phyloP scores from a whole-genome alignment of 148 eudicot species.

The Vaccinium macrocarpon region DNA sequence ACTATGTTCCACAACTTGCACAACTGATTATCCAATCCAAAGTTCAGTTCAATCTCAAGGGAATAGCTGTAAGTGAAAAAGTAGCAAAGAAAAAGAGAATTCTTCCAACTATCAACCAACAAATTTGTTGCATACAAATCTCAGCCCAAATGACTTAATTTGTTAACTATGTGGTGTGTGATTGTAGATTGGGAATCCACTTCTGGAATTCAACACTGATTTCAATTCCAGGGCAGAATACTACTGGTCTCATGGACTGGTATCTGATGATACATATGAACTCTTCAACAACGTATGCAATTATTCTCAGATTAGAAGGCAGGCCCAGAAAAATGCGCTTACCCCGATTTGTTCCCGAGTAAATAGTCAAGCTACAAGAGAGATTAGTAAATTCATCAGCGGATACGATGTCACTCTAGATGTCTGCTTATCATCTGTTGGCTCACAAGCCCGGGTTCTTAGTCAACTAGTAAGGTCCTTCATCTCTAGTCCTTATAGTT shows the following conservation, averaged over 20 bases:
- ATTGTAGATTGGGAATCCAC: conserved; percentile 78
- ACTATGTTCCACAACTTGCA: conserved; percentile 86
- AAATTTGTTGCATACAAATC: neutral
- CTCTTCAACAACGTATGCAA: conserved; percentile 47
- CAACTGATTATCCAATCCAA: conserved; percentile 41
- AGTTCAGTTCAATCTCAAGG: conserved; percentile 60
- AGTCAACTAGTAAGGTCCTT: conserved; percentile 29
- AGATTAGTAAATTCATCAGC: conserved; percentile 46
- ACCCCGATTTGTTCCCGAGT: conserved; percentile 52
- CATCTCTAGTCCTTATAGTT: neutral
- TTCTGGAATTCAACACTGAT: conserved; percentile 68
- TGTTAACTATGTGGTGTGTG: neutral
- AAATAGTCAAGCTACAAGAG: conserved; percentile 20
- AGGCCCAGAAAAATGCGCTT: conserved; percentile 24
- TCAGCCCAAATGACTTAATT: neutral
- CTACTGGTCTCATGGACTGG: conserved; percentile 73
- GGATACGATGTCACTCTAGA: conserved; percentile 62
- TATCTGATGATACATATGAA: conserved; percentile 61
- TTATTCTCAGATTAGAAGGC: conserved; percentile 60
- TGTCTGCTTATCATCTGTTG: conserved; percentile 47
- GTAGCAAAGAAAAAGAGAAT: neutral
- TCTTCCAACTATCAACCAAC: neutral
- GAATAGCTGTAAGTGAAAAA: conserved; percentile 63
- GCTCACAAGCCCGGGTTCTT: conserved; percentile 40
- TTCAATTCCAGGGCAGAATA: conserved; percentile 60